phyloP scores from a whole-genome alignment of 805 yeast species.

The Brettanomyces bruxellensis region DNA sequence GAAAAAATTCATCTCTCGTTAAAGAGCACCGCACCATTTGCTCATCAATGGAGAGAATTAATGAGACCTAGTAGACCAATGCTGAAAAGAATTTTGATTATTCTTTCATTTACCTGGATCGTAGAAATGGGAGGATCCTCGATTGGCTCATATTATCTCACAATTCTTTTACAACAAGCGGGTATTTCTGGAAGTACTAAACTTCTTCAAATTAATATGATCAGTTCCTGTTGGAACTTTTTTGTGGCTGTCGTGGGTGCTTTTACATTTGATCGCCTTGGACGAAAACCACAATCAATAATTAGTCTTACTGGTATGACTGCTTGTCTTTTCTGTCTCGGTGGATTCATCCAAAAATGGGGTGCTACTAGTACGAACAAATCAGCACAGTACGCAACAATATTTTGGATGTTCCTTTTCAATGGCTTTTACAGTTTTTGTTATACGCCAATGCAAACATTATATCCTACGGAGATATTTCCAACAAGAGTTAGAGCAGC shows the following conservation, averaged over 20 bases:
- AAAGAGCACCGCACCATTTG: slow-evolving; percentile 1
- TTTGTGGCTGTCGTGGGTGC: slow-evolving; percentile 12
- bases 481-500: slow-evolving; percentile 19
- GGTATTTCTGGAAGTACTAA: slow-evolving; percentile 9
- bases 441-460: slow-evolving; percentile 35
- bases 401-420: slow-evolving; percentile 43
- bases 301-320: slow-evolving; percentile 10
- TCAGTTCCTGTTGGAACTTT: slow-evolving; percentile 12
- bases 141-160: slow-evolving; percentile 35
- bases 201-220: slow-evolving; percentile 16
- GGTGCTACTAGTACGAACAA: slow-evolving; percentile 4
- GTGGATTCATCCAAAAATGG: slow-evolving; percentile 11
- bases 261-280: slow-evolving; percentile 10
- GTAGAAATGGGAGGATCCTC: slow-evolving; percentile 37
- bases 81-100: slow-evolving; percentile 28
- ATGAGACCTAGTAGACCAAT: slow-evolving; percentile 25
- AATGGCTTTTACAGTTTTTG: slow-evolving; percentile 33
- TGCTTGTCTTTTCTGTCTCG: slow-evolving; percentile 13
- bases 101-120: slow-evolving; percentile 21
- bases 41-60: slow-evolving; percentile 6
- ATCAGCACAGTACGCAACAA: slow-evolving; percentile 21
- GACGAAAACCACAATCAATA: slow-evolving; percentile 12
- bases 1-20: slow-evolving; percentile 20
- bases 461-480: slow-evolving; percentile 36
- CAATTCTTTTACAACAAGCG: slow-evolving; percentile 21